Conservation (phyloP, 2,329 filamentous ascomycete genomes). For the Amesomyces nigricolor region DNA sequence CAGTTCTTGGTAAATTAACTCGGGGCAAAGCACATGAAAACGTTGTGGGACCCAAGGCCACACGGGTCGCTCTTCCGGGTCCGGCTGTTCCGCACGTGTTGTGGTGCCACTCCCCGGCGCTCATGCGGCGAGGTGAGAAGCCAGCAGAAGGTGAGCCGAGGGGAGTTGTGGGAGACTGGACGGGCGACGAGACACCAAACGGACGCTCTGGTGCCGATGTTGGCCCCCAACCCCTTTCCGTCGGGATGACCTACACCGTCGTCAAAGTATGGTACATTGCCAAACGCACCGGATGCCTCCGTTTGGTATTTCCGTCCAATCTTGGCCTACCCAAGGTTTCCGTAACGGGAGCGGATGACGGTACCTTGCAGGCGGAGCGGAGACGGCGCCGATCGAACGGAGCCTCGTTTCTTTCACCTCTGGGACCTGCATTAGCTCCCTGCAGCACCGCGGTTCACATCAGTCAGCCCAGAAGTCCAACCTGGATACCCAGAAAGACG, state of each 20-base stretch:
- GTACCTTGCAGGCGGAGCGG: constrained; percentile 18
- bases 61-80: constrained; percentile 10
- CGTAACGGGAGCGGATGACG: background rate
- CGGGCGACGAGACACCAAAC: too few species aligned
- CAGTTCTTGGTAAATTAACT: constrained; percentile 3
- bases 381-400: constrained; percentile 4
- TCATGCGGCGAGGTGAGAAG: constrained; percentile 10
- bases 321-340: background rate
- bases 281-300: background rate
- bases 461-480: background rate
- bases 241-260: too few species aligned
- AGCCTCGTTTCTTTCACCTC: background rate
- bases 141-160: constrained; percentile 6
- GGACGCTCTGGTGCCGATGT: too few species aligned
- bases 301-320: background rate
- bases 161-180: background rate
- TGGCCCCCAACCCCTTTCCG: background rate
- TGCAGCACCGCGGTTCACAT: background rate
- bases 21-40: constrained; percentile 2
- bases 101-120: constrained; percentile 14
- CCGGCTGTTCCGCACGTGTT: constrained; percentile 17
- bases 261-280: background rate
- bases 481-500: background rate
- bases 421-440: constrained; percentile 25
- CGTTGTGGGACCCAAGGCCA: constrained; percentile 10